These are phyloP conservation scores for Fusarium nisikadoi DNA, from an alignment of 2,329 filamentous ascomycete species.

Conservation along the genomic window DNA sequence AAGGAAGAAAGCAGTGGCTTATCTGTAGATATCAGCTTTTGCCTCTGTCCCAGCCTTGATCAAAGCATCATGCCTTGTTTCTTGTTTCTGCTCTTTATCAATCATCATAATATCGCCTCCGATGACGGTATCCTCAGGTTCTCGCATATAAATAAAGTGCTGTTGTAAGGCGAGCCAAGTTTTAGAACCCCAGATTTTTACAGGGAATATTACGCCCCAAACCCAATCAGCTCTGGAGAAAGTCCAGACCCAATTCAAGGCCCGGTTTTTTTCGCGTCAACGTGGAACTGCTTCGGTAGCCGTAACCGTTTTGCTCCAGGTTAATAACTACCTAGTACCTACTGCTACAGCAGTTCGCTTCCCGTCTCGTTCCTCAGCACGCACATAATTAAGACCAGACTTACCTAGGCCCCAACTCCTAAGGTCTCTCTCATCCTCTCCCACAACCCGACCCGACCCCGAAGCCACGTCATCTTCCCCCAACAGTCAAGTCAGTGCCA, in stretches of 20 bases:
- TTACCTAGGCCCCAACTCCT: constrained; percentile 5
- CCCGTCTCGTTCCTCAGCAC: constrained; percentile 14
- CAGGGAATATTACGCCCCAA: constrained; percentile 22
- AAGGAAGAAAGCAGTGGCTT: background rate
- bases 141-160: constrained; percentile 7
- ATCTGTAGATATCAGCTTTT: background rate
- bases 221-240: constrained; percentile 27
- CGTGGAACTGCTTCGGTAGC: constrained; percentile 38
- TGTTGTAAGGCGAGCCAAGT: constrained; percentile 32
- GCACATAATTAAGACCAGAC: constrained; percentile 13
- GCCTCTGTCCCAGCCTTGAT: background rate
- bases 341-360: constrained; percentile 2
- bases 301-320: constrained; percentile 35
- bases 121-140: constrained; percentile 21
- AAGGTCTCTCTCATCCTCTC: constrained; percentile 7
- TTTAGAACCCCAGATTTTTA: constrained; percentile 32
- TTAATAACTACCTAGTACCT: constrained; percentile 3
- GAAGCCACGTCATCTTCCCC: constrained; percentile 33
- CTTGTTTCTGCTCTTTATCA: constrained; percentile 27
- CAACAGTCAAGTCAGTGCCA: background rate
- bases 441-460: constrained; percentile 31
- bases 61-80: background rate
- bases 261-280: constrained; percentile 39
- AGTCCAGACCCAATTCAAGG: constrained; percentile 26
- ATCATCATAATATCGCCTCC: constrained; percentile 28